These are phyloP conservation scores for Lupinus albus DNA, from an alignment of 306 rosid species.

Conservation along the genomic window DNA sequence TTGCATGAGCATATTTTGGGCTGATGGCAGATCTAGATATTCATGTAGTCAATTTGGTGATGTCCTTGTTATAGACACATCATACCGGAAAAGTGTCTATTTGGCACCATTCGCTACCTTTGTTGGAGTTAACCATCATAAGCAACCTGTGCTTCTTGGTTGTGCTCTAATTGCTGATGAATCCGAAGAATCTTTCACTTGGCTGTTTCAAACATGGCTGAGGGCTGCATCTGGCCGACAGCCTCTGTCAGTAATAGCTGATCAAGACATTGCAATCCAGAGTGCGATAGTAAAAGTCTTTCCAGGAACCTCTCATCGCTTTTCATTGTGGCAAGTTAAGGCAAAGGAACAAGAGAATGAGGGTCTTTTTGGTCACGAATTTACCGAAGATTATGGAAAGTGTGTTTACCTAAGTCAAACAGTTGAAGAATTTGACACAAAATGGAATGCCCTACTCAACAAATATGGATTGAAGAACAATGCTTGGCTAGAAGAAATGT, in stretches of 20 bases:
- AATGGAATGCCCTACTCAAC: conserved; percentile 71
- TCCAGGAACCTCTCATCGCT: conserved; percentile 78
- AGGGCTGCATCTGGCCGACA: conserved; percentile 75
- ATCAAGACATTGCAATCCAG: conserved; percentile 81
- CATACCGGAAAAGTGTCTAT: conserved; percentile 72
- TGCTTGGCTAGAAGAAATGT: conserved; percentile 84
- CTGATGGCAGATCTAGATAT: conserved; percentile 93
- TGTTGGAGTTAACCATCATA: conserved; percentile 91
- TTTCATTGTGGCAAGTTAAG: conserved; percentile 86
- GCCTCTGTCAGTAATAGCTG: conserved; percentile 86
- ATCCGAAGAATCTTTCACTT: conserved; percentile 80
- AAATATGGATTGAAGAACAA: conserved; percentile 76
- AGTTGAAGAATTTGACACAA: conserved; percentile 69
- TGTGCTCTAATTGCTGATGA: conserved; percentile 90
- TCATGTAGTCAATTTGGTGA: conserved; percentile 94
- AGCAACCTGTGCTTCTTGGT: conserved; percentile 90
- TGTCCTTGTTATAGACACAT: conserved; percentile 74
- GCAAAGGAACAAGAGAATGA: conserved; percentile 73
- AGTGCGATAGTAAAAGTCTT: conserved; percentile 71
- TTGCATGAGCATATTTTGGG: conserved; percentile 96
- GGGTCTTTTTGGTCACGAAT: conserved; percentile 60
- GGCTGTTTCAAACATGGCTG: conserved; percentile 93
- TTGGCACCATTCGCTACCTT: conserved; percentile 86
- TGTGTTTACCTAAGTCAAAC: conserved; percentile 77
- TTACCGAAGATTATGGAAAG: conserved; percentile 71